Evolutionary conservation across 257 asterid species (phyloP).

Genomic region (Scutellaria galericulata): DNA sequence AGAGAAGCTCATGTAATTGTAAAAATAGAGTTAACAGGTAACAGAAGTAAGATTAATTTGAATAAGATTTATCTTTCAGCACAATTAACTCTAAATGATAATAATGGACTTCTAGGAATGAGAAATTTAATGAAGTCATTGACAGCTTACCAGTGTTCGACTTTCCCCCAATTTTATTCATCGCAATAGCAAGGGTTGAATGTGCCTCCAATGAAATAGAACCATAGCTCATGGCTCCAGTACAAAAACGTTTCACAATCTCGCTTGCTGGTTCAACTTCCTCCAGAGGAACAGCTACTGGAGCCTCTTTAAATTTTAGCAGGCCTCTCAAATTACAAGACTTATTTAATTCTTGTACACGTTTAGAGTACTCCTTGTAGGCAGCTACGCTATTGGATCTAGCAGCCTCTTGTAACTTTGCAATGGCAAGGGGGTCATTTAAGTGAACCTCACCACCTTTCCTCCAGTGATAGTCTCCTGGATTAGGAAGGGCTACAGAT

Average conservation of each 20-base stretch:
- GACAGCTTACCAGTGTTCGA: conserved; percentile 81
- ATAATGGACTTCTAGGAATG: neutral
- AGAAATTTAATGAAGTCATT: neutral
- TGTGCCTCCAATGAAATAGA: conserved; percentile 98
- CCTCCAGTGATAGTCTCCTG: conserved; percentile 99
- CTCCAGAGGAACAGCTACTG: conserved; percentile 70
- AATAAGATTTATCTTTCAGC: neutral
- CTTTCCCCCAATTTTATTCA: conserved; percentile 95
- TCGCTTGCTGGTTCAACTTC: conserved; percentile 95
- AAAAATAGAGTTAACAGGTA: neutral
- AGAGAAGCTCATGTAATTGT: conserved; percentile 9
- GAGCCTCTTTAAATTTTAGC: conserved; percentile 77
- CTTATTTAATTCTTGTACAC: conserved; percentile 79
- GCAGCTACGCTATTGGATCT: conserved; percentile 88
- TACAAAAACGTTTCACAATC: conserved; percentile 89
- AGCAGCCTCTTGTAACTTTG: conserved; percentile 96
- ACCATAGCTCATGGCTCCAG: conserved; percentile 99
- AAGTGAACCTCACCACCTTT: conserved; percentile 96
- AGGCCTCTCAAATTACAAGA: conserved; percentile 97
- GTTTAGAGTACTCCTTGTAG: conserved; percentile 90
- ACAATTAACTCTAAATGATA: neutral
- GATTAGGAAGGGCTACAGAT: conserved; percentile 96
- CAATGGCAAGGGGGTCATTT: conserved; percentile 95
- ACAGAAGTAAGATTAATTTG: neutral
- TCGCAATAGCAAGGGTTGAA: conserved; percentile 89